These are phyloP conservation scores for Jackrogersella minutella DNA, from an alignment of 495 filamentous ascomycete species.

Conservation along the genomic window DNA sequence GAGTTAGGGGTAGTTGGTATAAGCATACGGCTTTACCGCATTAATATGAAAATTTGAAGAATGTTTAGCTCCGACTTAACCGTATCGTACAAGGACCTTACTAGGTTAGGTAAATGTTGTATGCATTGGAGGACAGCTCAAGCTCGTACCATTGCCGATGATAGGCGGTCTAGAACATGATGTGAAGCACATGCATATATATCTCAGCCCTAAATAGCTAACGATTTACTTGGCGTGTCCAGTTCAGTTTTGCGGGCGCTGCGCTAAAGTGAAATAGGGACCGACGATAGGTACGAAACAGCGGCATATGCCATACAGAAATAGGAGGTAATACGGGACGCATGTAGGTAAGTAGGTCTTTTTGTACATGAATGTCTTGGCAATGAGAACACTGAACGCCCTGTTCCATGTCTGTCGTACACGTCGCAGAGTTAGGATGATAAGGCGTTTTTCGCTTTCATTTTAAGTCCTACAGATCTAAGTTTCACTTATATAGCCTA, in stretches of 20 bases:
- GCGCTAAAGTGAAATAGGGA: background rate
- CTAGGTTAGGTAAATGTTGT: background rate
- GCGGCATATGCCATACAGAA: no score
- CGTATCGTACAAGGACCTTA: background rate
- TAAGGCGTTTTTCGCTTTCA: constrained; percentile 4
- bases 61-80: background rate
- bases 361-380: constrained; percentile 13
- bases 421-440: constrained; percentile 20
- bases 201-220: constrained; percentile 7
- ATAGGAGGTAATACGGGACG: background rate
- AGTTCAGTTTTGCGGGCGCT: background rate
- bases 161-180: background rate
- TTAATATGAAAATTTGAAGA: constrained; percentile 5
- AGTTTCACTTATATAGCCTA: background rate
- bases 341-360: constrained; percentile 26
- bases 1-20: constrained; percentile 3
- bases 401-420: constrained; percentile 24
- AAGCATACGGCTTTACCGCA: background rate
- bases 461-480: background rate
- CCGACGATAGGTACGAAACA: background rate
- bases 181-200: background rate
- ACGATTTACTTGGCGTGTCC: constrained; percentile 5
- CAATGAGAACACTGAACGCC: background rate
- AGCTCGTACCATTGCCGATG: constrained; percentile 21
- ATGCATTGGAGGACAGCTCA: background rate